Base-by-base conservation (phyloP, 345 rosid species). In the Eucalyptus sp. region DNA sequence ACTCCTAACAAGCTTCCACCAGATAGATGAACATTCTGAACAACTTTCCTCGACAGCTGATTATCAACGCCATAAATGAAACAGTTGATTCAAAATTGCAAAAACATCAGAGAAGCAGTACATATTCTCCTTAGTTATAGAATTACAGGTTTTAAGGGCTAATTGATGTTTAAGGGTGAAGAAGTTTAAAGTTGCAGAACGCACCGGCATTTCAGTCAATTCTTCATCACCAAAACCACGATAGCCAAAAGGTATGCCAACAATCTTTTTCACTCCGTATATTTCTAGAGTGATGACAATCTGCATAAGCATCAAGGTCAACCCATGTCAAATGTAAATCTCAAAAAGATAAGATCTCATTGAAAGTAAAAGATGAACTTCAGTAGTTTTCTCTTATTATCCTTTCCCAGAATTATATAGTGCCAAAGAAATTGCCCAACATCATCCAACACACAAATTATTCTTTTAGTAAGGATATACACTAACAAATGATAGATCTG, bases 1-100 rank as follows among this genome's bases (percentile, higher is more conserved):
- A 98, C 99, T 90, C 99, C 99, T 84, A 97, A 92, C 92, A 97
- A 93, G 93, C 99, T 98, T 94, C 99, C 99, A 89, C 99, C 99
- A 88, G 99, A 98, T 46, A 98, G 96, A 94, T 98, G 99, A 88
- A 98, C 90, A 87, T 98, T 98, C 88, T 97, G 99, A 90, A 98
- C 99, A 49, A 98, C 99, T 93, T 95, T 97, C 90, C 99, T 93
- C 8, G 97, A 98, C 87, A 98, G 93, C 99, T 98, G 88, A 93
- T 88, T 85, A 91, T 88, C 51, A 89, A 90, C 90, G 50, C 71
- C 89, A 86, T 84, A 79, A 50, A 44, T 10, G 86, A 89, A 86
- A 58, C 80, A 85, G 89, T 66, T 86, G 64, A 87, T 86, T 62
- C 49, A 46, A 79, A 90, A 84, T 25, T 87, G 41, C 41, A 31